A percentile compares a stretch with the other conserved stretches of the same genome.
Conservation (phyloP, 73 alveolate species). For the Paramecium tetraurelia region DNA sequence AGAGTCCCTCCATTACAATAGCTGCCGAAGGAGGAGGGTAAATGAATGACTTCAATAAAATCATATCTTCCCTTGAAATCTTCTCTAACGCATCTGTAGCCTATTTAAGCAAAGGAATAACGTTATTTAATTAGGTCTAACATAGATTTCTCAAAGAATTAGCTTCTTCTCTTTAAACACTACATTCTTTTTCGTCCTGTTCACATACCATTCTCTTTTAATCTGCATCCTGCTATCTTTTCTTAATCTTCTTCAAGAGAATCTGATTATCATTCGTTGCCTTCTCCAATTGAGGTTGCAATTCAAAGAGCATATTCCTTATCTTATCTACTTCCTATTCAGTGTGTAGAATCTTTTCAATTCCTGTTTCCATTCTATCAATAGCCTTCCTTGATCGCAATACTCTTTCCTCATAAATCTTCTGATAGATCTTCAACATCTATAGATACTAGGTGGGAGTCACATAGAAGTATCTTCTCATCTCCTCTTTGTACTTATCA, state of each 20-base stretch:
- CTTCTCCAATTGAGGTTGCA: conserved; percentile 84
- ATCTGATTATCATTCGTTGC: conserved; percentile 67
- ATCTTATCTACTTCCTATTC: conserved; percentile 81
- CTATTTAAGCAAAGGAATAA: conserved; percentile 95
- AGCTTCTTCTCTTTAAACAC: conserved; percentile 73
- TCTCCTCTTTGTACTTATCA: conserved; percentile 85
- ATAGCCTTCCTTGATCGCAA: neutral
- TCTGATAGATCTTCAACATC: conserved; percentile 91
- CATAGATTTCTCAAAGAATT: conserved; percentile 75
- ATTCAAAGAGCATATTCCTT: conserved; percentile 77
- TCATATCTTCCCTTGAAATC: conserved; percentile 88
- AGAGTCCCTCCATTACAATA: conserved; percentile 41
- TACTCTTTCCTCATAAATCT: conserved; percentile 65
- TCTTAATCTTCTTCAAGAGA: conserved; percentile 45
- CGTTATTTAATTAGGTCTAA: conserved; percentile 87
- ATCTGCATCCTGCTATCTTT: conserved; percentile 68
- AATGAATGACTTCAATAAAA: conserved; percentile 85
- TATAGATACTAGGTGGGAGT: conserved; percentile 99
- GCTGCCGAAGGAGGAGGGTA: conserved; percentile 81
- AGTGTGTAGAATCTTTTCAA: conserved; percentile 83
- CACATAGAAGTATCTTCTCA: conserved; percentile 97
- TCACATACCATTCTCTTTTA: conserved; percentile 65
- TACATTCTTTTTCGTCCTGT: conserved; percentile 56
- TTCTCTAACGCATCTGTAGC: conserved; percentile 96
- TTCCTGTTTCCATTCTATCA: conserved; percentile 2